Percentiles rank a stretch among this genome's conserved stretches.
Evolutionary conservation across 768 basidiomycete genomes (phyloP).

Genomic region (Suillus spraguei): DNA sequence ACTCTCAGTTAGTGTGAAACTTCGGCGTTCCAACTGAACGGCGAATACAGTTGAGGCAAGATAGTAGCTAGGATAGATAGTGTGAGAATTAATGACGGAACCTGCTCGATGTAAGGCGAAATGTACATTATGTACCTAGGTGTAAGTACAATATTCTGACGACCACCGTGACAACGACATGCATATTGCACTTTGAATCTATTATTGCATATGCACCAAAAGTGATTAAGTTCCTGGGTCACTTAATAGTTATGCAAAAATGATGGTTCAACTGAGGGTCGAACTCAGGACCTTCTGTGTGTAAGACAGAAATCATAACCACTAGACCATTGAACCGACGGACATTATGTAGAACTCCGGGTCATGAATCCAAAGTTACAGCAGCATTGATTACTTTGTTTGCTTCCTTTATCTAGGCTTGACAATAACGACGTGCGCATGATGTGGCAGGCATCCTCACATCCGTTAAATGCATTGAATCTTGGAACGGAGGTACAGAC

Average conservation of each 20-base stretch:
- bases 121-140: no score
- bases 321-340: conserved; percentile 46
- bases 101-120: no score
- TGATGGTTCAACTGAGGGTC: conserved; percentile 46
- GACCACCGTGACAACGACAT: no score
- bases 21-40: background rate
- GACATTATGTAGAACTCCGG: rapidly evolving
- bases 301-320: conserved; percentile 52
- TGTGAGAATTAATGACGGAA: no score
- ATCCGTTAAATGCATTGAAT: background rate
- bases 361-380: no score
- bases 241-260: conserved; percentile 16
- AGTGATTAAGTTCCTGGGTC: background rate
- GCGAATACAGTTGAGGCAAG: background rate
- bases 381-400: background rate
- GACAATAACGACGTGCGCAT: background rate
- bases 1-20: background rate
- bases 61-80: background rate
- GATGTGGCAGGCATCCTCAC: background rate
- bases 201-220: background rate
- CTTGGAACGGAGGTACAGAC: background rate
- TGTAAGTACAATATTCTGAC: no score
- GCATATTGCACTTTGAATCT: background rate
- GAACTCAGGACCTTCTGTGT: conserved; percentile 52
- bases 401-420: background rate